phyloP scores from a whole-genome alignment of 1,139 yeast genomes.

The Protomyces pachydermus region DNA sequence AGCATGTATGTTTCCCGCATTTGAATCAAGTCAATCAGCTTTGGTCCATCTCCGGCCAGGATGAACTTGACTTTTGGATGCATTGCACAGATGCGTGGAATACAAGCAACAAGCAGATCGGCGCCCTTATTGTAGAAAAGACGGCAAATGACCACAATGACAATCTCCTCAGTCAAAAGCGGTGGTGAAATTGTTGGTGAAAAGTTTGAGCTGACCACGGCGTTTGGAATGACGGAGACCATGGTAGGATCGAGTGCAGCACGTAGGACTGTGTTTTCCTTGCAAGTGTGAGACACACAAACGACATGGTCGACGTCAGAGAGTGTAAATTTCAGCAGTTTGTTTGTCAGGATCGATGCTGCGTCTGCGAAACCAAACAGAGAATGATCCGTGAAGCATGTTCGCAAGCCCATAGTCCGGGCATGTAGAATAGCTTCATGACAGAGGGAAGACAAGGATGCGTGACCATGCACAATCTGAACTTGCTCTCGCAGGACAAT shows the following conservation, averaged over 20 bases:
- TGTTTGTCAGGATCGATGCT: slow-evolving; percentile 79
- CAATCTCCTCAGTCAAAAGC: slow-evolving; percentile 43
- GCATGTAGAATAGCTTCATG: slow-evolving; percentile 90
- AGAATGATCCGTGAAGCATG: slow-evolving; percentile 94
- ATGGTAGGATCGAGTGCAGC: slow-evolving; percentile 72
- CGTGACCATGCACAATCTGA: slow-evolving; percentile 93
- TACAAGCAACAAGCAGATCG: slow-evolving; percentile 74
- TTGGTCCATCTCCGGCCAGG: slow-evolving; percentile 97
- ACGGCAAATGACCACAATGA: slow-evolving; percentile 86
- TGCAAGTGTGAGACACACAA: slow-evolving; percentile 89
- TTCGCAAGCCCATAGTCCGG: slow-evolving; percentile 82
- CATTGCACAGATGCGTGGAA: slow-evolving; percentile 71
- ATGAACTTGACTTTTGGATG: slow-evolving; percentile 67
- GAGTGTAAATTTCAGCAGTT: slow-evolving; percentile 72
- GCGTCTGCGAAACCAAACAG: slow-evolving; percentile 89
- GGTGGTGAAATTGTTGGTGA: slow-evolving; percentile 46
- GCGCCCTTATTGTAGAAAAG: slow-evolving; percentile 96
- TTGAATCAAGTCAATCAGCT: slow-evolving; percentile 86
- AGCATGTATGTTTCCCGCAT: slow-evolving; percentile 83
- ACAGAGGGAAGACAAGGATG: slow-evolving; percentile 76
- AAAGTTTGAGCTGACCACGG: slow-evolving; percentile 81
- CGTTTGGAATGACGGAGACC: slow-evolving; percentile 93
- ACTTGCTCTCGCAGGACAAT: slow-evolving; percentile 80
- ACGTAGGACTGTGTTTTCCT: slow-evolving; percentile 87
- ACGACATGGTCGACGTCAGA: slow-evolving; percentile 88